phyloP scores from a whole-genome alignment of 1,284 basidiomycete species.

The Gymnopus androsaceus region DNA sequence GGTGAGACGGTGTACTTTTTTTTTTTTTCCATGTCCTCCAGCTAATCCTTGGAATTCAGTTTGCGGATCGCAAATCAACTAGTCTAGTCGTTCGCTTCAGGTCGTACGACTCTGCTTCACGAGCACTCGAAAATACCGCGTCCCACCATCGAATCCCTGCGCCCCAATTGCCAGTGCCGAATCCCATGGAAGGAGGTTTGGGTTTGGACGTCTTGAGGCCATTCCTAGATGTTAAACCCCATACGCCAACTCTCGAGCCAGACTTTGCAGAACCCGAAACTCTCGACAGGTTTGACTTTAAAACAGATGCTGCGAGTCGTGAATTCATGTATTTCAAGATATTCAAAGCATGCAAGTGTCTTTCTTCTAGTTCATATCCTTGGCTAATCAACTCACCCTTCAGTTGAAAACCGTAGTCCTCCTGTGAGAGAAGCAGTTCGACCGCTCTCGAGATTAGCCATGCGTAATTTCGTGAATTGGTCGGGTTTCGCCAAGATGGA shows the following conservation, averaged over 20 bases:
- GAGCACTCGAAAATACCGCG: neutral
- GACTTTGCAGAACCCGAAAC: neutral
- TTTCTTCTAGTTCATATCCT: neutral
- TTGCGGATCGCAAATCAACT: neutral
- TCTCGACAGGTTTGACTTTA: neutral
- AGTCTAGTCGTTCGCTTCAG: slow-evolving; percentile 6
- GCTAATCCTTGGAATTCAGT: neutral
- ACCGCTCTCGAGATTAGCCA: neutral
- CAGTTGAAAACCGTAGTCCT: neutral
- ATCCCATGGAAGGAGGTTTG: slow-evolving; percentile 5
- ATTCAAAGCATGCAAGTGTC: slow-evolving; percentile 1
- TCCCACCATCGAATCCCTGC: neutral
- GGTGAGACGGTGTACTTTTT: neutral
- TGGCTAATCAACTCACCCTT: neutral
- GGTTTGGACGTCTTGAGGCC: neutral
- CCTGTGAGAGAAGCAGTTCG: neutral
- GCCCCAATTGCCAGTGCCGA: neutral
- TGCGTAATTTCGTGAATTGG: slow-evolving; percentile 19
- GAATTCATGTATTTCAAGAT: slow-evolving; percentile 4
- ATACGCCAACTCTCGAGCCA: neutral
- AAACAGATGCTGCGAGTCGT: neutral
- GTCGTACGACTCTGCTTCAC: slow-evolving; percentile 6
- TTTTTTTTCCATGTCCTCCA: neutral
- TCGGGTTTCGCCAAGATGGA: slow-evolving; percentile 19
- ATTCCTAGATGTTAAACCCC: neutral